Evolutionary conservation across 2,329 filamentous ascomycete species (phyloP).

Genomic region (Colletotrichum sp.): DNA sequence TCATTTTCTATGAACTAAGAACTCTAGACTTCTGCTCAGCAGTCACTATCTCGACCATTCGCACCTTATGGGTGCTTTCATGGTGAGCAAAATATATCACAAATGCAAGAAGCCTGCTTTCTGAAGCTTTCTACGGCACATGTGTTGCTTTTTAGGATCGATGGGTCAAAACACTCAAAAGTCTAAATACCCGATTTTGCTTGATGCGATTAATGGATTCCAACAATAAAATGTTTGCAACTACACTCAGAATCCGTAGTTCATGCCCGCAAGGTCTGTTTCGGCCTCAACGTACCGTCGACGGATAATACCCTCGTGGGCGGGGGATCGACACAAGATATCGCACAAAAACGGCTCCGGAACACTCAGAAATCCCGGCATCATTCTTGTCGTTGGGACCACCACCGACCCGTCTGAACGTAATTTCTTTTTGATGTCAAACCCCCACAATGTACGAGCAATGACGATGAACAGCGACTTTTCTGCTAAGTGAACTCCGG

Average conservation of each 20-base stretch:
- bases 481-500: not conserved
- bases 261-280: not conserved
- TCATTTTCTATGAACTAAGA: too few relatives aligned
- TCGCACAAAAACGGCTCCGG: not conserved
- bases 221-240: fast-evolving
- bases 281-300: not conserved
- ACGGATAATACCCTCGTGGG: not conserved
- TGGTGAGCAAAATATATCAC: too few relatives aligned
- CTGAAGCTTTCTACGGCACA: too few relatives aligned
- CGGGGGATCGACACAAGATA: not conserved
- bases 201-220: not conserved
- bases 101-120: too few relatives aligned
- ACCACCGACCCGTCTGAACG: not conserved
- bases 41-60: too few relatives aligned
- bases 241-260: not conserved
- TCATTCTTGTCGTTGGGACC: not conserved
- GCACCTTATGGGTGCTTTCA: too few relatives aligned
- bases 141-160: not conserved
- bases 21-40: too few relatives aligned
- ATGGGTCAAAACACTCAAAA: not conserved
- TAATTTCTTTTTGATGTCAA: not conserved
- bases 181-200: too few relatives aligned
- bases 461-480: not conserved
- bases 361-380: not conserved
- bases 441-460: not conserved